Conservation (phyloP, 2,329 filamentous ascomycete species). For the Rosellinia necatrix region DNA sequence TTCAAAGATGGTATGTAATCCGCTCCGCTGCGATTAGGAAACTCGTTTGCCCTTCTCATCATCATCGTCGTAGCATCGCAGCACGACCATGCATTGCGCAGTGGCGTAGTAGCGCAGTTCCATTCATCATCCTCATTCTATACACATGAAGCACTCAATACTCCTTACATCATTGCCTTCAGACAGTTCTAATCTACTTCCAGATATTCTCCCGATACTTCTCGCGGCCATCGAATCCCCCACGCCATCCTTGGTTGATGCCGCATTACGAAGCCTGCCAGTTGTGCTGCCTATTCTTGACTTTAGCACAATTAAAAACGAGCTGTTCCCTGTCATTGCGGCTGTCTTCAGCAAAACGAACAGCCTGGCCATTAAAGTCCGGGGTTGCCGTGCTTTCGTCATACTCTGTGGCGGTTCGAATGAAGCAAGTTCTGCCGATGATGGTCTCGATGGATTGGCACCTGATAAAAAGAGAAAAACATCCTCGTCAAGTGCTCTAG, state of each 20-base stretch:
- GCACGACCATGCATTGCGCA: too few species aligned
- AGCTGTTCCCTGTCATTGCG: constrained; percentile 91
- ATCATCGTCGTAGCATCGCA: background rate
- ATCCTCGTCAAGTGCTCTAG: constrained; percentile 76
- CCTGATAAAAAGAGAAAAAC: constrained; percentile 63
- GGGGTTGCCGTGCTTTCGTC: constrained; percentile 86
- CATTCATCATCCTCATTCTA: background rate
- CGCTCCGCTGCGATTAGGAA: background rate
- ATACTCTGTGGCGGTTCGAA: constrained; percentile 81
- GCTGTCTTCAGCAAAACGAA: constrained; percentile 90
- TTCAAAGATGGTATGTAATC: constrained; percentile 78
- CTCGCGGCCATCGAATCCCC: constrained; percentile 83
- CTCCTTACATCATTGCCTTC: background rate
- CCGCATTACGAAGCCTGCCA: constrained; percentile 77
- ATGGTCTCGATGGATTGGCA: constrained; percentile 76
- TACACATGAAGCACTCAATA: background rate
- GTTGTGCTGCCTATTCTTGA: constrained; percentile 86
- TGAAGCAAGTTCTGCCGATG: constrained; percentile 56
- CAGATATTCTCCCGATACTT: constrained; percentile 87
- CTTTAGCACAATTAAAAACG: constrained; percentile 96
- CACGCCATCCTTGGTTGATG: constrained; percentile 87
- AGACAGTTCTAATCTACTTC: background rate
- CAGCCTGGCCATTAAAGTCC: constrained; percentile 92
- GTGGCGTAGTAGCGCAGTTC: background rate
- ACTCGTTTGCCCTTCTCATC: background rate